Base-by-base conservation (phyloP, 1,284 basidiomycete species). In the Ganoderma sp. region DNA sequence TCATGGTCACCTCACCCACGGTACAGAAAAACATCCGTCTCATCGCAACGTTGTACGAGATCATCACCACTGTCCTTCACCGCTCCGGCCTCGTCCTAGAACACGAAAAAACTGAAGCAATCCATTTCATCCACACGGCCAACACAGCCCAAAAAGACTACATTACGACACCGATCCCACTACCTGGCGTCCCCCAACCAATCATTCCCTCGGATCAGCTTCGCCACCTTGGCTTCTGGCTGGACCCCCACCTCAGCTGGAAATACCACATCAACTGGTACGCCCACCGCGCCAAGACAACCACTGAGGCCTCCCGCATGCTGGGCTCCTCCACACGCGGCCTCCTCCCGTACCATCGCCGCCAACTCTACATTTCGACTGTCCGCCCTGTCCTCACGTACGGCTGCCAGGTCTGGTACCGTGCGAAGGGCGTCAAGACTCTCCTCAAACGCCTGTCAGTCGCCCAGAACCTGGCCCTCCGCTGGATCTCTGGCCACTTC, bases 71-170 rank as follows among this genome's bases (percentile, higher is more conserved):
- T 0, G 52, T 52, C 5, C 65, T 74, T 14, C 14, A 0, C 0
- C 66, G 61, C 2, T 41, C 68, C 4, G 73, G 73, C 6, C 57
- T 72, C 8, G 8, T 56, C 6, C 15, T 69, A 14, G 71, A 74
- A 37, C 25, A 52, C 0, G 69, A 71, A 0, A 72, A 74, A 54
- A 62, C 61, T 2, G 68, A 71, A 41, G 37, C 66, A 0, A 69
- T 66, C 28, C 71, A 74, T 25, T 72, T 74, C 60, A 62, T 69
- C 19, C n/a, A 56, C 17, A 0, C 56, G 2, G 3, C 12, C 2
- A 58, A 39, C 7, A 2, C 2, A 1, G n/a, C 2, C n/a, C n/a
- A n/a, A 14, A 2, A 58, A 32, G 28, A 25, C 0, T 0, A 1
- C n/a, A 2, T 2, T 37, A n/a, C 4, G 14, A 5, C 6, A 17